Evolutionary conservation across 257 asterid genomes (phyloP), one percentile per base, ranked within the genome.

Genomic region (Haberlea rhodopensis): DNA sequence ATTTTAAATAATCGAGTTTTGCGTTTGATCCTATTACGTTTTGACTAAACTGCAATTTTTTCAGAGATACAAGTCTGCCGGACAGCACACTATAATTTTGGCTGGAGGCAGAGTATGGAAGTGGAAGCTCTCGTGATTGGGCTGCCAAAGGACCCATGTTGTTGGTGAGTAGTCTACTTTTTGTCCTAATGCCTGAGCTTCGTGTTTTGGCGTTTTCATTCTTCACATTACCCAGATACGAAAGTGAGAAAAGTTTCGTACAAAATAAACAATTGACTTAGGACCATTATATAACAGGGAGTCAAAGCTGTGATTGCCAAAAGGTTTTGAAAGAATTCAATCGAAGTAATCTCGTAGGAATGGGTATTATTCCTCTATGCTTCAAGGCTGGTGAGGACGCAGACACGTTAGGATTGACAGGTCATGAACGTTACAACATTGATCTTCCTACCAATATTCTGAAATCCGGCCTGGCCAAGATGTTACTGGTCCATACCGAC

Each of bases 31-130:
- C 56, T 32, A 53, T 53, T 34, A 68, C 23, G 1, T 59, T 71
- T 67, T 65, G 51, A 56, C 61, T 23, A 13, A 70, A 49, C 22
- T 57, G 24, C 65, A 52, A 73, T 5, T 57, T 64, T n/a, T 71
- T 25, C 87, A 91, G 96, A 89, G 78, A 76, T 91, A 91, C 89
- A 91, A 80, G 76, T 60, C 92, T 62, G 90, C 87, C 51, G 96
- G 95, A 15, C 84, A 82, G 62, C 87, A 49, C 80, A 91, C 98
- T 8, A 74, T 89, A 62, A 79, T 91, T 61, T 85, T 91, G 95
- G 98, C 98, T 28, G 98, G 96, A 76, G n/a, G 98, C 95, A 5
- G 98, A 91, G 81, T 91, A 91, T 59, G 98, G 98, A 79, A 91
- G 98, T 72, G 98, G 98, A 69, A 89, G 96, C 78, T 91, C 98